Evolutionary conservation across 768 basidiomycete genomes (phyloP).

Genomic region (Hypholoma fasciculare): DNA sequence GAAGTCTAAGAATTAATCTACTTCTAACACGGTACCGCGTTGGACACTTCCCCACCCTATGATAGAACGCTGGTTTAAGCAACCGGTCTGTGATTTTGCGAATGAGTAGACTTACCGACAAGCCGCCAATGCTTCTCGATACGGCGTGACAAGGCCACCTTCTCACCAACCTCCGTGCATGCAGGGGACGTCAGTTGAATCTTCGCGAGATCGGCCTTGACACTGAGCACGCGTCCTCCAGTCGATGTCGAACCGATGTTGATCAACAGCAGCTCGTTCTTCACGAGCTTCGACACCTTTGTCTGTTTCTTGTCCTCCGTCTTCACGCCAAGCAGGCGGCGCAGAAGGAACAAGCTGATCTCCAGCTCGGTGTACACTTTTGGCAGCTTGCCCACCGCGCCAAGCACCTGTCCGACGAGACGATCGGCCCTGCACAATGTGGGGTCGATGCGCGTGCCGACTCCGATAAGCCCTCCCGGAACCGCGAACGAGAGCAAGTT

Average conservation of each 20-base stretch:
- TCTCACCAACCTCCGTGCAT: slow-evolving; percentile 96
- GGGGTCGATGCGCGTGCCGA: slow-evolving; percentile 95
- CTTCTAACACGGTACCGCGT: slow-evolving; percentile 79
- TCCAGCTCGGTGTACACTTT: slow-evolving; percentile 93
- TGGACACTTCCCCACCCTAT: slow-evolving; percentile 78
- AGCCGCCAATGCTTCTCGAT: slow-evolving; percentile 99
- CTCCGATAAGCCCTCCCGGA: slow-evolving; percentile 97
- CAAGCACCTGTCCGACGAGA: slow-evolving; percentile 94
- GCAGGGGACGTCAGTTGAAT: slow-evolving; percentile 93
- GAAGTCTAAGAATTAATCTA: slow-evolving; percentile 46
- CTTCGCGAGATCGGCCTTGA: slow-evolving; percentile 94
- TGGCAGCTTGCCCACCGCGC: slow-evolving; percentile 91
- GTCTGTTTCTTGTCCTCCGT: slow-evolving; percentile 99
- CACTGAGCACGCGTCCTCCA: slow-evolving; percentile 90
- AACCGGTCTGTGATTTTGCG: neutral
- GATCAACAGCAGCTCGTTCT: slow-evolving; percentile 91
- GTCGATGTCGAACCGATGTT: slow-evolving; percentile 98
- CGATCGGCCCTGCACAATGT: slow-evolving; percentile 97
- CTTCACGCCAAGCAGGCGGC: slow-evolving; percentile 95
- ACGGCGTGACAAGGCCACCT: slow-evolving; percentile 91
- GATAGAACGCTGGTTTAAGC: slow-evolving; percentile 3
- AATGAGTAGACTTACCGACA: slow-evolving; percentile 64
- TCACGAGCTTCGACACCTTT: slow-evolving; percentile 88
- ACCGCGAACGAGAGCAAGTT: slow-evolving; percentile 95
- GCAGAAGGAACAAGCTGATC: slow-evolving; percentile 91